Base-by-base conservation (phyloP, 139 green algal genomes). In the Chlorella vulgaris region DNA sequence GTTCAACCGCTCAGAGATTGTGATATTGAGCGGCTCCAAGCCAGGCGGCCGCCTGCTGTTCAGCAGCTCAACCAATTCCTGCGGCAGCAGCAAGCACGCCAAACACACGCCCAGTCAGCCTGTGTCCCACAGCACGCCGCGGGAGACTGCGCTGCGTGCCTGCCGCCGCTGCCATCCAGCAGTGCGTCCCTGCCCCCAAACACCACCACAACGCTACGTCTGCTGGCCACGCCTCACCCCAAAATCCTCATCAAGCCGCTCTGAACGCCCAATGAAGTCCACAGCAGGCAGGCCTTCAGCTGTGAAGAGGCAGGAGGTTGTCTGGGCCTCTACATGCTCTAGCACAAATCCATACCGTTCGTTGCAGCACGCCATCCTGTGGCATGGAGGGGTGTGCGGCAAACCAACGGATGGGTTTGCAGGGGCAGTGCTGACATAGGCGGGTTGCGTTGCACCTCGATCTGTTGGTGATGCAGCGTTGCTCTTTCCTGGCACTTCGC, bases 301-400 rank as follows among this genome's bases (percentile, higher is more conserved):
- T 2, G 66, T 73, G 66, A 73, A 73, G 36, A 73, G 36, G 36
- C 66, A 73, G 66, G 66, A 73, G 35, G 66, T 21, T 29, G 66
- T 6, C 66, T 73, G 66, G 10, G 35, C 21, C 66, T 73, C 66
- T 18, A 73, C 3, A 15, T 73, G 66, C 36, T 73, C 66, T 18
- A 73, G 22, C 36, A 73, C 66, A 53, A 73, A 73, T 13, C 66
- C 66, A 53, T 24, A 73, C 18, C 66, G 66, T 36, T 73, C 66
- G 10, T 73, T 51, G 36, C 36, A 73, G 66, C 66, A 73, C 19
- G 7, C 4, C 21, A 29, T 5, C 18, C n/a, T 53, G 36, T 36
- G 50, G 65, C 65, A 10, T 39, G 62, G 5, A 29, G 62, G n/a
- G 62, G n/a, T 15, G 5, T 28, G 62, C 26, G 29, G 58, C 22